These are phyloP conservation scores for Rosa lucieae DNA, from an alignment of 306 rosid species.

Conservation along the genomic window DNA sequence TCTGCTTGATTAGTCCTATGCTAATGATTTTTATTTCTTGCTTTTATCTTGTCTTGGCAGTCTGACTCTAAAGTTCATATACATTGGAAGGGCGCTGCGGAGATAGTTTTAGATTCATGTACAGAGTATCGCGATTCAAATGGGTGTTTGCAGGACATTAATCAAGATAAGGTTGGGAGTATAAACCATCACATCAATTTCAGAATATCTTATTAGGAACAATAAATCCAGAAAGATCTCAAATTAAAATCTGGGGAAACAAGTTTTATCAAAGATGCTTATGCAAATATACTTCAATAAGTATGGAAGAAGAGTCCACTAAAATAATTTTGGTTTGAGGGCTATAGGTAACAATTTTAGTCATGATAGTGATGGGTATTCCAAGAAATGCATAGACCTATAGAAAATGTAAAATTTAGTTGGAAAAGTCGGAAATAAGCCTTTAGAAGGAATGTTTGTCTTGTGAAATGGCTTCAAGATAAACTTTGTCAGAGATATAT, in stretches of 20 bases:
- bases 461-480: too few relatives aligned
- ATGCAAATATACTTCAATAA: neutral
- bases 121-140: conserved; percentile 66
- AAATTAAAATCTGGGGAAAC: conserved; percentile 13
- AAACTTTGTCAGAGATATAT: too few relatives aligned
- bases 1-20: conserved; percentile 12
- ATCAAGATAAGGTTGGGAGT: conserved; percentile 62
- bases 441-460: too few relatives aligned
- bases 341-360: neutral
- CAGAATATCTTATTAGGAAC: neutral
- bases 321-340: too few relatives aligned
- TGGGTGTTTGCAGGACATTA: conserved; percentile 56
- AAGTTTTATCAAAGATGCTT: neutral
- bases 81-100: conserved; percentile 99
- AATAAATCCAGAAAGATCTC: conserved; percentile 21
- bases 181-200: neutral
- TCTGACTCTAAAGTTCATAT: conserved; percentile 62
- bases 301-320: neutral
- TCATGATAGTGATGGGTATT: neutral
- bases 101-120: conserved; percentile 74
- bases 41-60: conserved; percentile 44
- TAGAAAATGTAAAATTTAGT: neutral
- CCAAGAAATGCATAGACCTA: neutral
- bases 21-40: conserved; percentile 1
- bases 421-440: too few relatives aligned